Evolutionary conservation across 2,329 filamentous ascomycete genomes (phyloP), one percentile per base, ranked within the genome.

Genomic region (Phyllosticta citriasiana): DNA sequence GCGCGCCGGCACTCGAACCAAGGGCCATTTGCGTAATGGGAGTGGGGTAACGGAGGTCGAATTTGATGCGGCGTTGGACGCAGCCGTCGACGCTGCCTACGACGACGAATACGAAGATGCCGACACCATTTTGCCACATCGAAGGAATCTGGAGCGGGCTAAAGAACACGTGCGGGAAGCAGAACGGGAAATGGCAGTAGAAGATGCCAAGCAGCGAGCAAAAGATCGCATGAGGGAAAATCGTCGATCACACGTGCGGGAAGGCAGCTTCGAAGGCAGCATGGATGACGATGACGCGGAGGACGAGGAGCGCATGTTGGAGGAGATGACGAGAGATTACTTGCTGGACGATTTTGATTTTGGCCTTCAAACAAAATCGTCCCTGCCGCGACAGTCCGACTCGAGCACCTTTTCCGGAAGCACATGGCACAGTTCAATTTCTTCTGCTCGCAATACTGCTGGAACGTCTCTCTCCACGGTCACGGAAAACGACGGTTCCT

Each of bases 51-150:
- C 90, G 0, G 90, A 96, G 71, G 88, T 89, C 6, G 92, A 96
- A 70, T 96, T 97, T 66, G 92, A 97, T 74, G 91, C 91, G 8
- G 94, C 94, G 3, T 80, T 97, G 53, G 93, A 97, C 75, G 93
- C 92, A 25, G 94, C 94, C 14, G 92, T 97, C 8, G 94, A 97
- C 73, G 93, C 93, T 57, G 94, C 93, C 4, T 99, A 97, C 72
- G 88, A 96, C 71, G 91, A 97, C 64, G 89, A 89, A 0, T 84
- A 83, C 72, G 80, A 80, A 19, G 73, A 80, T 6, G 76, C 78
- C 25, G 74, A 79, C 27, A 62, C 67, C 63, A 65, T 68, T 25
- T 57, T 55, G 16, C 52, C 50, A 12, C 52, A 61, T 24, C 27
- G 55, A 5, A 80, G 83, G 51, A 87, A 84, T 66, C 85, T 91